Percentiles rank a stretch among this genome's conserved stretches.
These are phyloP conservation scores for Puya raimondii DNA, from an alignment of 176 grass and related monocot genomes.

Conservation along the genomic window DNA sequence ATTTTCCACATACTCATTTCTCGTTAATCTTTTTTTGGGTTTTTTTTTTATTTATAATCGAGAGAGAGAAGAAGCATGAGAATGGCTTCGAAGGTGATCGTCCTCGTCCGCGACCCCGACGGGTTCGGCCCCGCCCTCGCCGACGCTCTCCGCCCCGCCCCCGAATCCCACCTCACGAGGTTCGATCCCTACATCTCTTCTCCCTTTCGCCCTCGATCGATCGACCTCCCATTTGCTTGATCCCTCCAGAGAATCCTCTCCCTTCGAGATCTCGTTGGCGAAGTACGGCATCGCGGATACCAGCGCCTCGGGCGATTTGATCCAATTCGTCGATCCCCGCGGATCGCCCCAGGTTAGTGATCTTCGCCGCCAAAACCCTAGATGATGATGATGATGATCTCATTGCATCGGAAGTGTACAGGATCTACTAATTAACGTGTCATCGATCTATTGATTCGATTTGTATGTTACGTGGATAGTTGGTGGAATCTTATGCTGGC, in stretches of 20 bases:
- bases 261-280: slow-evolving; percentile 41
- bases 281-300: slow-evolving; percentile 39
- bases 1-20: no score
- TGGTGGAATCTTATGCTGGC: no score
- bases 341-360: slow-evolving; percentile 42
- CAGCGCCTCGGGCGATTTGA: slow-evolving; percentile 46
- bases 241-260: slow-evolving; percentile 37
- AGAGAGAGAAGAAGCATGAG: slow-evolving; percentile 23
- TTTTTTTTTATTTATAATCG: no score
- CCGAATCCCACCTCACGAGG: slow-evolving; percentile 42
- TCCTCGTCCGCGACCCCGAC: slow-evolving; percentile 45
- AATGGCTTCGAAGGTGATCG: slow-evolving; percentile 39
- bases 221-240: slow-evolving; percentile 17
- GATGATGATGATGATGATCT: background rate
- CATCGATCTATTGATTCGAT: no score
- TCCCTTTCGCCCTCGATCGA: background rate
- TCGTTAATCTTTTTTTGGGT: background rate
- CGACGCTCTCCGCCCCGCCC: slow-evolving; percentile 28
- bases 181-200: slow-evolving; percentile 1
- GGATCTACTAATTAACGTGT: no score
- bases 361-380: background rate
- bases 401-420: background rate
- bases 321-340: slow-evolving; percentile 47
- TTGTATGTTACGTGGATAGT: no score
- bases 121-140: slow-evolving; percentile 53